These are phyloP conservation scores for Afroboletus lepidellus DNA, from an alignment of 1,284 basidiomycete species.

Conservation along the genomic window DNA sequence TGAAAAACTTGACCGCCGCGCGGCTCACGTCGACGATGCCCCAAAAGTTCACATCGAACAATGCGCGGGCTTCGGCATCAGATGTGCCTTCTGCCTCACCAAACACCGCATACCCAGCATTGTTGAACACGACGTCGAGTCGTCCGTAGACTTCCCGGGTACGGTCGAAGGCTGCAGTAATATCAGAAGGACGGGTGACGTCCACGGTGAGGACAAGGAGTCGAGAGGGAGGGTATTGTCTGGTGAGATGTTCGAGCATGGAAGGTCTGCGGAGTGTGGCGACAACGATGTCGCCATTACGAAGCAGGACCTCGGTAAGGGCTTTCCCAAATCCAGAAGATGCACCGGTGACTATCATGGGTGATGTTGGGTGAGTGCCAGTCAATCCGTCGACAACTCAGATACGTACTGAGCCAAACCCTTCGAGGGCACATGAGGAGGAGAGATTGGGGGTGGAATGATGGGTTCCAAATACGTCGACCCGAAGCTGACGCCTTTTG, in stretches of 20 bases:
- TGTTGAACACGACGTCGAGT: constrained; percentile 27
- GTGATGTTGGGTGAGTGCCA: background rate
- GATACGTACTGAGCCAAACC: constrained; percentile 17
- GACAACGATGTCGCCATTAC: constrained; percentile 32
- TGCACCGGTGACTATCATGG: constrained; percentile 30
- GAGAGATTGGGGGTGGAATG: too few species aligned
- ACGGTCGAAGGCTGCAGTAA: constrained; percentile 14
- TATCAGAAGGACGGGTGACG: constrained; percentile 16
- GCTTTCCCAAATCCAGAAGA: constrained; percentile 35
- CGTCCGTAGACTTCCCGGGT: constrained; percentile 11
- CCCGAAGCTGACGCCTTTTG: too few species aligned
- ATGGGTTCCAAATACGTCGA: too few species aligned
- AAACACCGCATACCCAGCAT: constrained; percentile 14
- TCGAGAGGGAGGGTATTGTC: constrained; percentile 9
- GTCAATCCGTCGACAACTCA: background rate
- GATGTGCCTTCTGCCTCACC: constrained; percentile 14
- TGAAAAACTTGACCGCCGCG: constrained; percentile 15
- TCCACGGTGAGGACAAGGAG: constrained; percentile 20
- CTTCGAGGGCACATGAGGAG: too few species aligned
- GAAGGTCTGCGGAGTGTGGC: constrained; percentile 34
- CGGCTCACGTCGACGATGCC: constrained; percentile 10
- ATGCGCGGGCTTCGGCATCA: constrained; percentile 6
- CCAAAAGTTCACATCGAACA: constrained; percentile 24
- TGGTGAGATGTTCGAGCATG: constrained; percentile 23
- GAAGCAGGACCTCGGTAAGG: constrained; percentile 28